Evolutionary conservation across 2,329 filamentous ascomycete genomes (phyloP), one percentile per base, ranked within the genome.

Genomic region (Colletotrichum sp.): DNA sequence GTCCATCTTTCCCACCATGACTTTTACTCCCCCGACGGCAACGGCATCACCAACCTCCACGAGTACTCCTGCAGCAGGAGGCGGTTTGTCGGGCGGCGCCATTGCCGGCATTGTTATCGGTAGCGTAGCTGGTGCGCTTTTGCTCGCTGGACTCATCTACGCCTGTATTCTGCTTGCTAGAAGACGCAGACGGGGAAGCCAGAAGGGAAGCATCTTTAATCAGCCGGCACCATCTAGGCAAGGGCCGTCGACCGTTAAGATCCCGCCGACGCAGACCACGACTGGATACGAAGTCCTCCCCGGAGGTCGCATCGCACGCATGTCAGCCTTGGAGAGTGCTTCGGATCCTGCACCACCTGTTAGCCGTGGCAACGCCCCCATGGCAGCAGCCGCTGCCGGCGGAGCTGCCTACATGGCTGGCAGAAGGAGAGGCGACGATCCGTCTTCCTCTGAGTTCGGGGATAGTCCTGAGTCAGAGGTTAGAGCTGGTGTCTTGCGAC

Each of bases 71-170:
- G 83, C 80, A 34, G 77, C 81, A 26, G 77, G 48, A 78, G 81
- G 80, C 72, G 84, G 86, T 1, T 87, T 99, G 10, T 95, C 94
- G 16, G 94, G 94, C n/a, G 96, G 96, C 74, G 92, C 93, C 18
- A 98, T 99, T 84, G 97, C 97, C 2, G 97, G 96, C 1, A 95
- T 98, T 79, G 96, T 96, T 4, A 88, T 99, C 80, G 97, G 97
- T 30, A 92, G 94, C 3, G 84, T 99, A 28, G 88, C 92, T 5
- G 96, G 93, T 39, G 88, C 93, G 12, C 90, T 92, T 2, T 84
- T 98, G 12, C 83, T 98, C n/a, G 90, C 91, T 6, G 91, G 90
- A 3, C 86, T 96, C 8, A 82, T 95, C 24, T 93, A 96, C 81
- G 86, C 96, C 75, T 94, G 95, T 80, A 83, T 95, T 73, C 79